Evolutionary conservation across 768 basidiomycete species (phyloP).

Genomic region (Rhizopogon vinicolor): DNA sequence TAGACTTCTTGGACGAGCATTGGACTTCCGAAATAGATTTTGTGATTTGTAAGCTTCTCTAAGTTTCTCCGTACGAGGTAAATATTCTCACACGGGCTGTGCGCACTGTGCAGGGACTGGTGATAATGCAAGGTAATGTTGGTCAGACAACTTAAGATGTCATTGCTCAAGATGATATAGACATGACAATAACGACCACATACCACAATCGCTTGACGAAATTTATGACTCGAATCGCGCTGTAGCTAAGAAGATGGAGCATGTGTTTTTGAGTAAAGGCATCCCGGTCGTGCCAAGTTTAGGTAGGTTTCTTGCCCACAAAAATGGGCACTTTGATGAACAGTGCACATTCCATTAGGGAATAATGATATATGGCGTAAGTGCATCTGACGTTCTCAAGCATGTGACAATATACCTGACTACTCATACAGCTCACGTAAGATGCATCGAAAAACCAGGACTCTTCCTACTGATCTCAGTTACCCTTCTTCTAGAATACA

Average conservation of each 20-base stretch:
- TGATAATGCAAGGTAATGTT: conserved; percentile 59
- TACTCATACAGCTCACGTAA: conserved; percentile 49
- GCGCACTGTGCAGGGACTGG: conserved; percentile 53
- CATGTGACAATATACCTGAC: conserved; percentile 9
- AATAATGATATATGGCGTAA: conserved; percentile 92
- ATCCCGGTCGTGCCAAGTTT: conserved; percentile 80
- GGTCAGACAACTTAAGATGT: no score
- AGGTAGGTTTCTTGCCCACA: conserved; percentile 37
- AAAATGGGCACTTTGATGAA: not conserved
- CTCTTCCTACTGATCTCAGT: conserved; percentile 1
- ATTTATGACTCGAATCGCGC: conserved; percentile 71
- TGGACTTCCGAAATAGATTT: conserved; percentile 87
- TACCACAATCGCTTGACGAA: conserved; percentile 74
- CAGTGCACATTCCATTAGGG: conserved; percentile 35
- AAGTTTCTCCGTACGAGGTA: not conserved
- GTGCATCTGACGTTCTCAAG: conserved; percentile 20
- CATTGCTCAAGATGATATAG: conserved; percentile 27
- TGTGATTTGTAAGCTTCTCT: conserved; percentile 61
- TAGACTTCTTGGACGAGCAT: conserved; percentile 72
- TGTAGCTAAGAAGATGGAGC: conserved; percentile 66
- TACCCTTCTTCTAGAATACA: conserved; percentile 45
- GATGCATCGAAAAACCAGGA: conserved; percentile 12
- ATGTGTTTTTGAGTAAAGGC: conserved; percentile 59
- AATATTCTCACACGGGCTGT: not conserved
- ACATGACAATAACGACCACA: conserved; percentile 76